Evolutionary conservation across 495 filamentous ascomycete species (phyloP), one percentile per base, ranked within the genome.

Genomic region (Platismatia glauca): DNA sequence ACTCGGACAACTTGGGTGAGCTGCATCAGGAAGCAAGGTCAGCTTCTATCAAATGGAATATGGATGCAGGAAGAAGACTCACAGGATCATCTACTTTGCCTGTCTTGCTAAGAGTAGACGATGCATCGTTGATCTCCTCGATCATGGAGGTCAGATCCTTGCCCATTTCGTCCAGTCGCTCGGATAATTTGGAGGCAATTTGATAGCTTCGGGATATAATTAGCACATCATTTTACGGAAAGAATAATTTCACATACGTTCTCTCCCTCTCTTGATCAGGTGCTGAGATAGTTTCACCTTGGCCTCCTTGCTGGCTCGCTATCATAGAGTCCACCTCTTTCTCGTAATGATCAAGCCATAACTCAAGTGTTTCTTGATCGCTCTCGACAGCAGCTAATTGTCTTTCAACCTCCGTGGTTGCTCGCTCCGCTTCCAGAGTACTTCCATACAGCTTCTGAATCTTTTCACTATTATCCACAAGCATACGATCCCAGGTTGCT

Each of bases 251-350:
- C 18, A 78, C 81, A 64, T 76, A 88, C 73, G 93, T 97, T 73
- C 87, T 81, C 80, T 97, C 92, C 52, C 95, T 82, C 75, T 99
- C 95, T 74, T 91, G 87, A 69, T 99, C 95, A 7, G 92, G 90
- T 29, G 91, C 89, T 66, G 89, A 82, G 56, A 90, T 79, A 55
- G 84, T 80, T 64, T 91, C 88, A n/a, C 82, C 82, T 56, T 78
- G 79, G 50, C 78, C 83, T 41, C 81, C 77, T 70, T 90, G 50
- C 16, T 53, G 84, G 68, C 88, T 86, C 37, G 83, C 75, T 63
- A 94, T 89, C 78, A 97, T 84, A 63, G 89, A 82, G 63, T 96
- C 89, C 3, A 97, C 87, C 66, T 97, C 89, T 22, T 78, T 77
- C 74, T 99, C 95, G 70, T 97, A 99, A 60, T 85, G 83, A 65